Evolutionary conservation across 75 land plant species (phyloP), one percentile per base, ranked within the genome.

Genomic region (Sequoia sempervirens): DNA sequence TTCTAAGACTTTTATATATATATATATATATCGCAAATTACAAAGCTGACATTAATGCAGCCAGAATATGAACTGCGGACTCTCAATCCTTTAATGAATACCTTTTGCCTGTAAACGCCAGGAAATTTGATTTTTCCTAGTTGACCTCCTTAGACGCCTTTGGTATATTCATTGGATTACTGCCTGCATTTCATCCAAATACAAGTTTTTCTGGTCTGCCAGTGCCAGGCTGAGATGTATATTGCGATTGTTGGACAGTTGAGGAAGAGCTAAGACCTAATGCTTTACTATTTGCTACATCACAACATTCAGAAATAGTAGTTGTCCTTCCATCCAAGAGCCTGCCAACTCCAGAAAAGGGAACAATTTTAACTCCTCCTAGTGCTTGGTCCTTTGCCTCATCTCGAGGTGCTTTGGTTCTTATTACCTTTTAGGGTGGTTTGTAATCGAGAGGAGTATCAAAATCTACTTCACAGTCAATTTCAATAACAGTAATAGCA

Each of bases 401-500:
- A 13, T 56, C 61, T 56, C 4, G 61, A 56, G 61, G 20, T 56
- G 20, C 61, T 14, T 13, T 56, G 61, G 61, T 56, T 11, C 61
- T 56, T 56, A 0, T 56, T 14, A 14, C 61, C 14, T 56, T 56
- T 83, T 91, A 89, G 26, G 91, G 90, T 86, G 88, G 89, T 82
- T 91, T 87, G 82, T 91, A 93, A 84, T 93, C 94, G 47, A 93
- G 87, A 38, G 92, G 91, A 37, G 94, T 90, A 4, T 90, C 92
- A 91, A 93, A 91, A 68, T 93, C 94, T 36, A 91, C 94, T 80
- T 91, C 94, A 87, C 94, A 93, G 75, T 93, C 94, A 3, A 91
- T 91, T 30, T 91, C 92, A 82, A 91, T 88, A 40, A 93, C 85
- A 79, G 87, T 80, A 20, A 93, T 80, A 56, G 92, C 91, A 61